Base-by-base conservation (phyloP, 768 basidiomycete species). In the Leucosporidium yakuticum region DNA sequence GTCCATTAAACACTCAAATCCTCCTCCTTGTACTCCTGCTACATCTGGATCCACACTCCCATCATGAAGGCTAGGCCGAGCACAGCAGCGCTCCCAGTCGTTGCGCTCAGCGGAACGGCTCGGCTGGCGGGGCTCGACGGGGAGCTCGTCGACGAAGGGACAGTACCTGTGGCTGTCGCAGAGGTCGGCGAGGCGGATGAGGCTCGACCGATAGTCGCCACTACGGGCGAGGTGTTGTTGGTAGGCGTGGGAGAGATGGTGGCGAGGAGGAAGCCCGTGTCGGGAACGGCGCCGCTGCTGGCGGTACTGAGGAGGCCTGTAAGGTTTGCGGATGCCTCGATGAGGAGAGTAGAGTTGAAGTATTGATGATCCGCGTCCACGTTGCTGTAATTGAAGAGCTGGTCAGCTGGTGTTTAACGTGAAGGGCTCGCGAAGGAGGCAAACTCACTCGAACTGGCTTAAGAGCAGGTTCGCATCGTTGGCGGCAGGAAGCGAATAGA, bases 281-380 rank as follows among this genome's bases (percentile, higher is more conserved):
- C 17, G 55, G 23, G 25, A 12, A 36, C 17, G 25, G 32, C 17
- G 8, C 31, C 17, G 8, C 19, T 32, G 55, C 20, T 21, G 4
- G 60, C 31, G 25, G 49, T 5, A 4, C 53, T 20, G 54, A 67
- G 1, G 8, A 57, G 1, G 17, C 14, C 4, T 17, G 61, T 31
- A 3, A 67, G 62, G 50, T 67, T 59, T 1, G 9, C 34, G 9
- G 39, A n/a, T 15, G 65, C 32, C 17, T 2, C 32, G 50, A 34
- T 31, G 34, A 67, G 56, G 27, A 65, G 50, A 11, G 61, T 60
- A 12, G 63, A 59, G 60, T 71, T 71, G 63, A 60, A 71, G 63
- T 48, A 57, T 25, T 29, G 19, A 51, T 67, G 14, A 0, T n/a
- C 17, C 1, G 5, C 14, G 36, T 39, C 54, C 50, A 70, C 25